Evolutionary conservation across 1,284 basidiomycete species (phyloP), one percentile per base, ranked within the genome.

Genomic region (Moesziomyces parantarcticus): DNA sequence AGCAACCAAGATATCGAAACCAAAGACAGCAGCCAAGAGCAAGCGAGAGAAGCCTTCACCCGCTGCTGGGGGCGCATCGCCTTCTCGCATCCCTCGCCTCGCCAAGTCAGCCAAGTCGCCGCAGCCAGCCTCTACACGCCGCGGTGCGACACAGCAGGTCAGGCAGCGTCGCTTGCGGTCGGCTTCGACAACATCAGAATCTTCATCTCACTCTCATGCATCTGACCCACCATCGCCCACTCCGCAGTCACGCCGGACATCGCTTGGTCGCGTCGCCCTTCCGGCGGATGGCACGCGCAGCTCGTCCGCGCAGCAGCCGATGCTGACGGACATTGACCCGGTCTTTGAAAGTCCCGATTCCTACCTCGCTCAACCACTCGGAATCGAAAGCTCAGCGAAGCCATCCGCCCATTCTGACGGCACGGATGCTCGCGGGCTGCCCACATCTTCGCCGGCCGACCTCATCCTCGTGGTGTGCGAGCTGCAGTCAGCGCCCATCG

Each of bases 391-490:
- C 20, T 42, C 18, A 16, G 2, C 16, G 36, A 21, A 20, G 16
- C n/a, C 23, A 40, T 23, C 10, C 7, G 50, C 13, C 20, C 23
- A 3, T 48, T 45, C 21, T 4, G 22, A 34, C 25, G 40, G 34
- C n/a, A 4, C 20, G 25, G 14, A 43, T n/a, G 20, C 22, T 14
- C 16, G 45, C 5, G 21, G 29, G 4, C 44, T 71, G 10, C 68
- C 62, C 5, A 53, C 55, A 3, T 39, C 51, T 22, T 5, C 50
- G 20, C 62, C 65, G 34, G 70, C 57, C 3, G 70, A 73, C 29
- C 36, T 73, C 41, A 68, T 73, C 13, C 36, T 73, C 22, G 65
- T 73, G 3, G 50, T 73, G n/a, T 73, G 70, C 58, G 64, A 73
- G 36, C 47, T 73, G 34, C 70, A 68, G 42, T 60, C 59, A 2